Base-by-base conservation (phyloP, 768 basidiomycete genomes). In the Podaxis pistillaris region DNA sequence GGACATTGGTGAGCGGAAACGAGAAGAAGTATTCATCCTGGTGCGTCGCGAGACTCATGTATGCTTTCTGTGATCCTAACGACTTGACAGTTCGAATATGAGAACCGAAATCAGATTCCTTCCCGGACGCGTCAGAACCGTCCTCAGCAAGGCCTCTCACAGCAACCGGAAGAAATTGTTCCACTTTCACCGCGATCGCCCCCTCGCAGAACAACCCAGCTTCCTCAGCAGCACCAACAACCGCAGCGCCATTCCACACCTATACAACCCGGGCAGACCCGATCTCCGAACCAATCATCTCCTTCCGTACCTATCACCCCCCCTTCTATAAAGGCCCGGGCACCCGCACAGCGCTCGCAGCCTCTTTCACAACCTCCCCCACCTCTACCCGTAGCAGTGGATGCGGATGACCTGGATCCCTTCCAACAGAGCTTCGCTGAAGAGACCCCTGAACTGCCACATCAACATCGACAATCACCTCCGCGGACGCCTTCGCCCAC, bases 11-110 rank as follows among this genome's bases (percentile, higher is more conserved):
- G 74, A 76, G 46, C 70, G 73, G 53, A 72, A 72, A 58, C 70
- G 76, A 44, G 77, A 78, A 62, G 80, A 81, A 61, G 79, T 82
- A 11, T 78, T 79, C 56, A 68, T 73, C 37, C 73, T 75, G 36
- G 72, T 80, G 66, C 55, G 79, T 72, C 38, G 53, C 56, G 8
- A 17, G 22, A 8, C 17, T 33, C 11, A 15, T 62, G 46, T 49
- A 19, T 28, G 9, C 41, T 46, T 47, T 60, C n/a, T 12, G 30
- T 17, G 46, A 56, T 61, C 38, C 64, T 26, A 33, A 26, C 15
- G 30, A n/a, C 49, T 53, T 9, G 36, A 24, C 44, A 78, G 78
- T 78, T 77, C 44, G 78, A 79, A 37, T 75, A 76, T 58, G 71
- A 71, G 38, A 12, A 22, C 17, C 46, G 53, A 22, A 57, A 58